Percentiles rank a stretch among this genome's conserved stretches.
These are phyloP conservation scores for Phaeotremella fagi DNA, from an alignment of 768 basidiomycete genomes.

Conservation along the genomic window DNA sequence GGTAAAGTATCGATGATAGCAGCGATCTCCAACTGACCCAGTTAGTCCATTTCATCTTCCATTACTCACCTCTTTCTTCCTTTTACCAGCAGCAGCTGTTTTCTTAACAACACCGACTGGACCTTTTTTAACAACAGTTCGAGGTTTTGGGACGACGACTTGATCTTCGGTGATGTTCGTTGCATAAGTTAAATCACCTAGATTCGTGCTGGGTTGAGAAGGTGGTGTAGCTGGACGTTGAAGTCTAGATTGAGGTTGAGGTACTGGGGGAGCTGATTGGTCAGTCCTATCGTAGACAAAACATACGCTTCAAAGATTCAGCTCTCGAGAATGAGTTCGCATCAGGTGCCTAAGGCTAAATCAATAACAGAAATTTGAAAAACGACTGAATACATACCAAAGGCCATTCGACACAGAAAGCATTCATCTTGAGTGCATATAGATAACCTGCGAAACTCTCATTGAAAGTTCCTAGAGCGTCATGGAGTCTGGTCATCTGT, in stretches of 20 bases:
- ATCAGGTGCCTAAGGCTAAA: too few species aligned
- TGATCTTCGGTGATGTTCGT: constrained; percentile 30
- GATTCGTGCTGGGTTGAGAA: constrained; percentile 1
- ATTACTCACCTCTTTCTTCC: constrained; percentile 63
- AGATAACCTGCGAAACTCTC: constrained; percentile 89
- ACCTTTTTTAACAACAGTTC: constrained; percentile 46
- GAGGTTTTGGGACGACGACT: constrained; percentile 15
- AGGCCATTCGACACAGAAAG: constrained; percentile 87
- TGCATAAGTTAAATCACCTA: constrained; percentile 44
- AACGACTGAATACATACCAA: constrained; percentile 55
- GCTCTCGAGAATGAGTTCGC: constrained; percentile 3
- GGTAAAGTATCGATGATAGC: constrained; percentile 71
- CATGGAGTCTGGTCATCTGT: constrained; percentile 64
- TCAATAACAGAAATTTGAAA: not conserved
- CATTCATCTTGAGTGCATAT: constrained; percentile 90
- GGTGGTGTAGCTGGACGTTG: not conserved
- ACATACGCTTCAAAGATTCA: constrained; percentile 9
- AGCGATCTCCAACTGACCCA: constrained; percentile 52
- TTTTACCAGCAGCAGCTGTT: constrained; percentile 75
- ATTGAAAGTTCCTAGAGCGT: constrained; percentile 78
- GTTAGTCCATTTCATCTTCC: not conserved
- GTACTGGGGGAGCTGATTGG: constrained; percentile 2
- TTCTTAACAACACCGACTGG: constrained; percentile 53
- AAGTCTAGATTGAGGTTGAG: constrained; percentile 2
- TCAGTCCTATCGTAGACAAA: constrained; percentile 4